These are phyloP conservation scores for Aspergillus cristatus DNA, from an alignment of 495 filamentous ascomycete genomes.

Conservation along the genomic window DNA sequence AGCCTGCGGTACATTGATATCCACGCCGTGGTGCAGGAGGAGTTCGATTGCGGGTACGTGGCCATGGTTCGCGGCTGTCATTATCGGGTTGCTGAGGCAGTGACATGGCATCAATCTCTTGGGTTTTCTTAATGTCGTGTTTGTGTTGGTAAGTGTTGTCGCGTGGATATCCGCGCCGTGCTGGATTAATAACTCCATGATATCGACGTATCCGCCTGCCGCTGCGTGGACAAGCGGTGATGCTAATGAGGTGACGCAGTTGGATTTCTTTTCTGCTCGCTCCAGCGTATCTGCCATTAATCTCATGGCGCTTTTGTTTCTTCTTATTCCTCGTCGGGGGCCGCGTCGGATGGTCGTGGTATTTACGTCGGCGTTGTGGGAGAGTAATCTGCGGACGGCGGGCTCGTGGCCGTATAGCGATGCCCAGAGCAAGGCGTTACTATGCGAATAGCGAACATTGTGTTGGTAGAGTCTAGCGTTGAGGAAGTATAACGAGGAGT, in stretches of 20 bases:
- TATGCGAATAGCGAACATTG: neutral
- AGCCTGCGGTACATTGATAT: neutral
- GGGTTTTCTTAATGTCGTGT: too few species aligned
- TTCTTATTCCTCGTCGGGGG: neutral
- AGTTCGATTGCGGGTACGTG: neutral
- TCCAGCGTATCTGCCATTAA: neutral
- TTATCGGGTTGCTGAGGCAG: neutral
- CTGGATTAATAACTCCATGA: neutral
- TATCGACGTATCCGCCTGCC: neutral
- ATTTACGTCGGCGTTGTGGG: neutral
- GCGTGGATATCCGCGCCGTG: neutral
- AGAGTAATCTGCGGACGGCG: neutral
- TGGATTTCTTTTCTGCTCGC: too few species aligned
- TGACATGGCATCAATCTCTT: too few species aligned
- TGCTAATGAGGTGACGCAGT: too few species aligned
- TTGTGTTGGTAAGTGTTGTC: too few species aligned
- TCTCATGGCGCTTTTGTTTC: too few species aligned
- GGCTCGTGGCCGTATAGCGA: neutral
- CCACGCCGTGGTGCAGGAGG: neutral
- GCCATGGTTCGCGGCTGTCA: neutral
- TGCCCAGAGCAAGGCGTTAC: neutral
- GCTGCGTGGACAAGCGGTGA: neutral
- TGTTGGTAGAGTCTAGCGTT: neutral
- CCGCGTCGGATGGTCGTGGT: neutral
- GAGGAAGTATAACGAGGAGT: neutral